Percentiles rank a stretch among this genome's conserved stretches.
Conservation (phyloP, 1,284 basidiomycete genomes). For the Veloboletus limbatus region DNA sequence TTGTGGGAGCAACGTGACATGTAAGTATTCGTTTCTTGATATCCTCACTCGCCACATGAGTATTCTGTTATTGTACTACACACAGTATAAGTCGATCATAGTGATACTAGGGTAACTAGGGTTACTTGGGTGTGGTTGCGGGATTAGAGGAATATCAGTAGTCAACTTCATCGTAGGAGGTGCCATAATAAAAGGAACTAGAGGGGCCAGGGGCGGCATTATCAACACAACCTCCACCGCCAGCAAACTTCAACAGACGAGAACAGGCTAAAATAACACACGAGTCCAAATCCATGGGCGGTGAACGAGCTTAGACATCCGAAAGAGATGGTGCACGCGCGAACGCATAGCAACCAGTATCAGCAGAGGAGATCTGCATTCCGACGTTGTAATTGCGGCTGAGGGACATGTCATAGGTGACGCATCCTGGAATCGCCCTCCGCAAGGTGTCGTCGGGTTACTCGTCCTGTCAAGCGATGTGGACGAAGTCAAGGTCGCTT, state of each 20-base stretch:
- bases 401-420: conserved; percentile 24
- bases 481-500: neutral
- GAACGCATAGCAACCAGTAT: conserved; percentile 15
- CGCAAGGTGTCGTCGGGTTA: neutral
- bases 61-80: conserved; percentile 4
- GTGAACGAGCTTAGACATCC: conserved; percentile 18
- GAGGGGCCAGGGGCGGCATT: conserved; percentile 32
- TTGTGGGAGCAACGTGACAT: neutral
- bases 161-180: conserved; percentile 30
- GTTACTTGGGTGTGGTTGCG: neutral
- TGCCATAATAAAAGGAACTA: conserved; percentile 30
- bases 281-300: no score
- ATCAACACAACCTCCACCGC: conserved; percentile 29
- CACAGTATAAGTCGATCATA: neutral
- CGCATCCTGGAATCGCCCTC: conserved; percentile 22
- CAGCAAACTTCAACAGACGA: conserved; percentile 17
- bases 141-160: no score
- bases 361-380: conserved; percentile 20
- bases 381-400: conserved; percentile 27
- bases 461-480: neutral
- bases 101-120: neutral
- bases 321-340: conserved; percentile 32
- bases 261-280: neutral
- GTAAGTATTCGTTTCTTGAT: neutral
- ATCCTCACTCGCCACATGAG: neutral